Conservation (phyloP, 2,329 filamentous ascomycete species). For the Fonsecaea pedrosoi region DNA sequence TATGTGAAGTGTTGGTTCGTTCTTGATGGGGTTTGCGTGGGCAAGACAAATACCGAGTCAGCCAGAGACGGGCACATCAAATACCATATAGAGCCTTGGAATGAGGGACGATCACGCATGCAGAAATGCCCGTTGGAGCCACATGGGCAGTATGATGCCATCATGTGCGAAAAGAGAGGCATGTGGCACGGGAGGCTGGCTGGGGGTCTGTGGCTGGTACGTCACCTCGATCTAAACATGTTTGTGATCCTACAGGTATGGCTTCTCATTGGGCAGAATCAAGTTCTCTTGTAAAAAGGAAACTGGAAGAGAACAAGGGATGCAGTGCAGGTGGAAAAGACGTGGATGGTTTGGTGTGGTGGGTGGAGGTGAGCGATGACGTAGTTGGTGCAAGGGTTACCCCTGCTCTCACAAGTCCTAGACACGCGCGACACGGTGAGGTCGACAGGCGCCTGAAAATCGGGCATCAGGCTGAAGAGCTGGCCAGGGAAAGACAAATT, state of each 20-base stretch:
- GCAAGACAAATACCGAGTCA: background rate
- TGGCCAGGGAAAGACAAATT: background rate
- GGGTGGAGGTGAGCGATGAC: slow-evolving; percentile 12
- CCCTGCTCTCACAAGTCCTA: slow-evolving; percentile 6
- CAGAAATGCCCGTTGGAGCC: background rate
- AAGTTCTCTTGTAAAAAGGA: background rate
- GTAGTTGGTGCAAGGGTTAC: slow-evolving; percentile 13
- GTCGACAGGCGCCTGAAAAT: slow-evolving; percentile 20
- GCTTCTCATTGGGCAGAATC: no score
- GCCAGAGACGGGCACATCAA: background rate
- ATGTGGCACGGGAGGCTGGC: slow-evolving; percentile 21
- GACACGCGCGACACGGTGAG: background rate
- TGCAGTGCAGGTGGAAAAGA: background rate
- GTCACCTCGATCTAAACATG: slow-evolving; percentile 20
- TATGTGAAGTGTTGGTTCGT: background rate
- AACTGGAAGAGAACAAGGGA: background rate
- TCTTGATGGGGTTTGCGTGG: background rate
- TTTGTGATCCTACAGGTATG: background rate
- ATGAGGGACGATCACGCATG: background rate
- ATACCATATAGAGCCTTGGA: background rate
- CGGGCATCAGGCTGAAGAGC: slow-evolving; percentile 17
- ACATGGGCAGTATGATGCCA: slow-evolving; percentile 22
- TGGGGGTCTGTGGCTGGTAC: slow-evolving; percentile 26
- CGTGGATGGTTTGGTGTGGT: background rate
- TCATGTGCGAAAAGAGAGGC: slow-evolving; percentile 15